Percentiles rank a stretch among this genome's conserved stretches.
phyloP scores from a whole-genome alignment of 148 eudicot species.

The Camellia granthamiana region DNA sequence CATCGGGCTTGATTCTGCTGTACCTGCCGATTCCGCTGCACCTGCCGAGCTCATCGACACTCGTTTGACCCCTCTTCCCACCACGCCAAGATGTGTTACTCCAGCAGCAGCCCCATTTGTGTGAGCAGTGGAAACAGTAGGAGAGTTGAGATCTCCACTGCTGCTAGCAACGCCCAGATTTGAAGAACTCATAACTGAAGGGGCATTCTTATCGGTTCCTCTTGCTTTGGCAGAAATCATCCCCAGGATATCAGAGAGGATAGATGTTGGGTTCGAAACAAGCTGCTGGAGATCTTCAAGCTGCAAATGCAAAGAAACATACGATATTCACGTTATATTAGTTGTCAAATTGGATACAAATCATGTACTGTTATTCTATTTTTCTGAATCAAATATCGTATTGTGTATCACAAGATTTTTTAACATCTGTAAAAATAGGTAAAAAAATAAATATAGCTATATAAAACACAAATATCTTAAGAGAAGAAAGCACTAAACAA shows the following conservation, averaged over 20 bases:
- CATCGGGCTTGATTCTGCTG: conserved; percentile 39
- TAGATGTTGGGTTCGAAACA: conserved; percentile 65
- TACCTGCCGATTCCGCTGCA: conserved; percentile 35
- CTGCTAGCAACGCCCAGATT: conserved; percentile 40
- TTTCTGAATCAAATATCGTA: too few relatives aligned
- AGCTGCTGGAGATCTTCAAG: conserved; percentile 87
- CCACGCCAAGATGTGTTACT: conserved; percentile 85
- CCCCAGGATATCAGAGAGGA: conserved; percentile 71
- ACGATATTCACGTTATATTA: not conserved
- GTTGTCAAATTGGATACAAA: not conserved
- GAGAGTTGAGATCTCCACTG: conserved; percentile 46
- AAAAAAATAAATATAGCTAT: too few relatives aligned
- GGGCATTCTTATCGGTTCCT: conserved; percentile 32
- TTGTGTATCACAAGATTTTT: too few relatives aligned
- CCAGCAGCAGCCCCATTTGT: conserved; percentile 64
- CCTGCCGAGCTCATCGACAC: conserved; percentile 43
- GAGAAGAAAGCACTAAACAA: too few relatives aligned
- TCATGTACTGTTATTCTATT: too few relatives aligned
- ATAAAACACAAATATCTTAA: too few relatives aligned
- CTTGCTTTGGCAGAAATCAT: conserved; percentile 66
- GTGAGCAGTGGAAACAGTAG: conserved; percentile 64
- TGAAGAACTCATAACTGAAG: conserved; percentile 47
- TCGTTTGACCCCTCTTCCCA: conserved; percentile 90
- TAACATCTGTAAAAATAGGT: too few relatives aligned
- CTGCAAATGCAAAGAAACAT: conserved; percentile 32